Conservation (phyloP, 2,329 filamentous ascomycete species). For the Neofusicoccum kwambonambiense region DNA sequence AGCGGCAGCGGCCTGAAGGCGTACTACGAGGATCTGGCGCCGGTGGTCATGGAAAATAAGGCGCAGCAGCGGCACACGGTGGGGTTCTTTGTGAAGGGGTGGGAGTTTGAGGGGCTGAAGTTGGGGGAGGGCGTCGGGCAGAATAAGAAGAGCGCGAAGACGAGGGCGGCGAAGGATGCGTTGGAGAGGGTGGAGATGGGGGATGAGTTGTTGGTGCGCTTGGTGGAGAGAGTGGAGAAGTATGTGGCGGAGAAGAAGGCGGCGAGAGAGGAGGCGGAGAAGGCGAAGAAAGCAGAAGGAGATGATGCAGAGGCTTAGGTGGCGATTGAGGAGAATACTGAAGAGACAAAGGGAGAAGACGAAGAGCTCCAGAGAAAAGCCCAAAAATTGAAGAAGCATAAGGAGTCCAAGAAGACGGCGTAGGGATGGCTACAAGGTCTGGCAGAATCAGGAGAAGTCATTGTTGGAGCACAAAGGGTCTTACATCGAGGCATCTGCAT, state of each 20-base stretch:
- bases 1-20: constrained; percentile 4
- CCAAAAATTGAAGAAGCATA: background rate
- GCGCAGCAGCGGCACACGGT: constrained; percentile 61
- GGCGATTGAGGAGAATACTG: too few species aligned
- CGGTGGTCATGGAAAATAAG: constrained; percentile 21
- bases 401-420: too few species aligned
- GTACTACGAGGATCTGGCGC: background rate
- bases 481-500: too few species aligned
- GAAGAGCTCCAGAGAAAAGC: too few species aligned
- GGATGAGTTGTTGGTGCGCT: too few species aligned
- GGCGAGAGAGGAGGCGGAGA: background rate
- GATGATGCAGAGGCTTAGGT: background rate
- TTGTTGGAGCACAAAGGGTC: too few species aligned
- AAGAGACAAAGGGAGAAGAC: too few species aligned
- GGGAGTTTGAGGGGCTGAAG: constrained; percentile 62
- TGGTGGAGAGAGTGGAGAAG: constrained; percentile 8
- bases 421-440: too few species aligned
- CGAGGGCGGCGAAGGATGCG: constrained; percentile 56
- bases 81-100: constrained; percentile 65
- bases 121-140: constrained; percentile 64
- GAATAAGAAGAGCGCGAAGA: constrained; percentile 68
- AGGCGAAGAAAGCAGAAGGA: constrained; percentile 16
- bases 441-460: too few species aligned
- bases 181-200: constrained; percentile 21
- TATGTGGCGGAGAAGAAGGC: background rate